Percentiles rank a stretch among this genome's conserved stretches.
Evolutionary conservation across 2,329 filamentous ascomycete species (phyloP).

Genomic region (Davidsoniella australis): DNA sequence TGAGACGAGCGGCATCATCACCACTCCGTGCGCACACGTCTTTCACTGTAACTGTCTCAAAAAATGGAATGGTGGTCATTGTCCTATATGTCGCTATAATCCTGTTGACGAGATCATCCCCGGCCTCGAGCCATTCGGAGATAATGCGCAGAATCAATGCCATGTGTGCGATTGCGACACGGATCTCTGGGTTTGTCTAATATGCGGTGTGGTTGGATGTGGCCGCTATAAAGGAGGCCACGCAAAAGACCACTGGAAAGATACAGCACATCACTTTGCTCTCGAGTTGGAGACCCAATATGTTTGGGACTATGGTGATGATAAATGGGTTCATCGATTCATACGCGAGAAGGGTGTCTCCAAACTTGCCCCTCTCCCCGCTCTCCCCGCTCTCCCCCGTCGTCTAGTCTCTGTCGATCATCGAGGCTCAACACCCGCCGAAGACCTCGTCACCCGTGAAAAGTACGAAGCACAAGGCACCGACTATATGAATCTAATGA

Average conservation of each 20-base stretch:
- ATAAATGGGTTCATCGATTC: constrained; percentile 88
- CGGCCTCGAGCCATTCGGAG: constrained; percentile 33
- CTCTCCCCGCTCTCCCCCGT: constrained; percentile 20
- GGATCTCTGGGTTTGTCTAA: constrained; percentile 89
- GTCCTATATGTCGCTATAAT: constrained; percentile 86
- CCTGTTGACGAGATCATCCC: constrained; percentile 29
- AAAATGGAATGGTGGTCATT: constrained; percentile 88
- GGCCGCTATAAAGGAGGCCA: constrained; percentile 89
- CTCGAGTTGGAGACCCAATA: constrained; percentile 88
- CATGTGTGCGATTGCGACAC: constrained; percentile 60
- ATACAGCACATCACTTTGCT: constrained; percentile 76
- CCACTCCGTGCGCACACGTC: constrained; percentile 91
- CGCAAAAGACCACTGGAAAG: constrained; percentile 83
- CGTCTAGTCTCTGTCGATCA: background rate
- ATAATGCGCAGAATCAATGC: constrained; percentile 52
- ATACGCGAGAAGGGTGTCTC: constrained; percentile 88
- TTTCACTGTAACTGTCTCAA: constrained; percentile 94
- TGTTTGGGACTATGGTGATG: constrained; percentile 94
- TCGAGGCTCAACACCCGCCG: constrained; percentile 15
- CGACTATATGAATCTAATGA: constrained; percentile 89
- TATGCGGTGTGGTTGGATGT: constrained; percentile 84
- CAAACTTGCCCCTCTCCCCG: constrained; percentile 79
- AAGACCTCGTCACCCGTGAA: constrained; percentile 53
- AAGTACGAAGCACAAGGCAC: constrained; percentile 65
- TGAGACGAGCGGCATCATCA: constrained; percentile 84